Percentiles rank a stretch among this genome's conserved stretches.
Evolutionary conservation across 768 basidiomycete species (phyloP).

Genomic region (Amanita thiersii): DNA sequence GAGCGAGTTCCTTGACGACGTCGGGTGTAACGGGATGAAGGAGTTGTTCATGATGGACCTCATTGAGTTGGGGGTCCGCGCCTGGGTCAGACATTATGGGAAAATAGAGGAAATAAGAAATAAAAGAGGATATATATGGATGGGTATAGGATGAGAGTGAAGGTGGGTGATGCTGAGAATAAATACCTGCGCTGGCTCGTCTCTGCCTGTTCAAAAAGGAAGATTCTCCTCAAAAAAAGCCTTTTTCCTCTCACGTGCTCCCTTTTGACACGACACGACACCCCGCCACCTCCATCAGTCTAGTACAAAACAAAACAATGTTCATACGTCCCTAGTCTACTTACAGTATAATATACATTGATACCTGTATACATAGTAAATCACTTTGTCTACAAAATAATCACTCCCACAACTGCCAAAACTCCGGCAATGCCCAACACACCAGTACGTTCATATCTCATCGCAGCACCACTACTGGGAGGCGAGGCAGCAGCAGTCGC

Average conservation of each 20-base stretch:
- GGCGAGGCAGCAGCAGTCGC: conserved; percentile 21
- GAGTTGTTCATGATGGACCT: conserved; percentile 5
- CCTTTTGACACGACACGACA: background rate
- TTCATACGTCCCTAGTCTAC: no score
- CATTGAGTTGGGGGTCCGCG: conserved; percentile 5
- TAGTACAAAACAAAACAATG: background rate
- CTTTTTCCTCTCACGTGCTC: conserved; percentile 4
- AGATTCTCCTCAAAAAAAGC: background rate
- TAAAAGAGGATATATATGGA: conserved; percentile 3
- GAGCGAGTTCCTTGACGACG: background rate
- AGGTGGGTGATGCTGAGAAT: background rate
- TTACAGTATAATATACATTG: no score
- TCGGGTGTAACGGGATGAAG: background rate
- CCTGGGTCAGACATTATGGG: conserved; percentile 10
- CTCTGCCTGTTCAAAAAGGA: conserved; percentile 9
- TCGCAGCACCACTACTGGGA: conserved; percentile 11
- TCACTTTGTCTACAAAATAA: conserved; percentile 28
- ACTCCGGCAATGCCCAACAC: conserved; percentile 38
- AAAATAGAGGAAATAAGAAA: conserved; percentile 8
- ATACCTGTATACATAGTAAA: conserved; percentile 1
- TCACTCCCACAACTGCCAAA: conserved; percentile 43
- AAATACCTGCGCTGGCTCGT: background rate
- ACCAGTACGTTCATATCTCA: conserved; percentile 16
- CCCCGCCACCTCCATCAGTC: background rate
- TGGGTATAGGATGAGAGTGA: background rate